Evolutionary conservation across 805 yeast genomes (phyloP).

Genomic region (Candida qinlingensis): DNA sequence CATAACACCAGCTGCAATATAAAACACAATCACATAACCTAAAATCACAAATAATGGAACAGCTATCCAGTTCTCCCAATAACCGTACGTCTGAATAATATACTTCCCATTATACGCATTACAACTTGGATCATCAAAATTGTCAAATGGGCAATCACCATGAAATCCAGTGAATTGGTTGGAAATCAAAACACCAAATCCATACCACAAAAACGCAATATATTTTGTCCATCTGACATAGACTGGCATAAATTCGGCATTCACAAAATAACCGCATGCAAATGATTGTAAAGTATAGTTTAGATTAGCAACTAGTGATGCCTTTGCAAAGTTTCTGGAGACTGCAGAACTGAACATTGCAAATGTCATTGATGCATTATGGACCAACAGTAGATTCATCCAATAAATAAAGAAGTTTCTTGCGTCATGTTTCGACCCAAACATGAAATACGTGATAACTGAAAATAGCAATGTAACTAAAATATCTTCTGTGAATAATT

Average conservation of each 20-base stretch:
- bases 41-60: constrained; percentile 58
- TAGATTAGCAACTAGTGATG: constrained; percentile 20
- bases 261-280: constrained; percentile 79
- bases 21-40: constrained; percentile 55
- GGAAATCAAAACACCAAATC: constrained; percentile 61
- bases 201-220: constrained; percentile 72
- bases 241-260: constrained; percentile 70
- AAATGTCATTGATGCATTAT: constrained; percentile 50
- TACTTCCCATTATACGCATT: constrained; percentile 47
- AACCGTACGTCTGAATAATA: constrained; percentile 54
- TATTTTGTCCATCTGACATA: constrained; percentile 84
- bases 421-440: constrained; percentile 53
- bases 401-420: constrained; percentile 55
- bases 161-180: constrained; percentile 59
- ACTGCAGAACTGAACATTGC: constrained; percentile 36
- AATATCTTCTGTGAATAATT: constrained; percentile 65
- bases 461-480: constrained; percentile 56
- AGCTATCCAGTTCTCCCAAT: constrained; percentile 56
- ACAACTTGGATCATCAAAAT: constrained; percentile 28
- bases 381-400: constrained; percentile 50
- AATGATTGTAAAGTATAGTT: constrained; percentile 50
- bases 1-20: constrained; percentile 41
- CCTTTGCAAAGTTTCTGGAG: constrained; percentile 23
- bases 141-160: constrained; percentile 51
- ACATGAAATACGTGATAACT: constrained; percentile 68